Conservation (phyloP, 352 stramenopile species). For the Phytophthora megakarya region DNA sequence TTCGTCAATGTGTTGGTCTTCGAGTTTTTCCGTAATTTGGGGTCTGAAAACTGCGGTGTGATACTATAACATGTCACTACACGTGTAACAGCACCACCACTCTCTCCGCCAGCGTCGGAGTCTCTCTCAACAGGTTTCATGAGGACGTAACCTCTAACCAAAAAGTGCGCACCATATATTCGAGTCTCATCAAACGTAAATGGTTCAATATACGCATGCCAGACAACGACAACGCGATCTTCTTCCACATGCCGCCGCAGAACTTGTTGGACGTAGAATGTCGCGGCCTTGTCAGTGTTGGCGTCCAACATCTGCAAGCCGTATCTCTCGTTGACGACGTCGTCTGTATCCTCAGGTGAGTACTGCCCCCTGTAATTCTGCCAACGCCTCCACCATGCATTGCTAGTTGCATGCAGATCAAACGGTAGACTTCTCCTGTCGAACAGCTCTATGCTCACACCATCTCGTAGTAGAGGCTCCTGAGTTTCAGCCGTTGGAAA, state of each 20-base stretch:
- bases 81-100: background rate
- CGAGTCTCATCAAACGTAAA: slow-evolving; percentile 48
- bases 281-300: slow-evolving; percentile 44
- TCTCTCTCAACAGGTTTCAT: slow-evolving; percentile 4
- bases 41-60: slow-evolving; percentile 44
- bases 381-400: slow-evolving; percentile 43
- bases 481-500: slow-evolving; percentile 1
- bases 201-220: slow-evolving; percentile 52
- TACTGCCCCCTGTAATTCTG: slow-evolving; percentile 27
- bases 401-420: slow-evolving; percentile 31
- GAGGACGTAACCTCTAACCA: slow-evolving; percentile 19
- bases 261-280: slow-evolving; percentile 57
- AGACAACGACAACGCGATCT: slow-evolving; percentile 58
- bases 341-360: slow-evolving; percentile 20
- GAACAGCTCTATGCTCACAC: slow-evolving; percentile 31
- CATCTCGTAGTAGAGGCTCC: slow-evolving; percentile 25
- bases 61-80: slow-evolving; percentile 54
- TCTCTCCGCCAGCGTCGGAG: background rate
- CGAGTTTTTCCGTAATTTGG: slow-evolving; percentile 21
- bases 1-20: slow-evolving; percentile 27
- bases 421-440: slow-evolving; percentile 39
- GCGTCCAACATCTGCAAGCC: slow-evolving; percentile 52
- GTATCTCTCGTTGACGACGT: slow-evolving; percentile 55
- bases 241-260: slow-evolving; percentile 51
- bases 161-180: slow-evolving; percentile 29